Conservation (phyloP, 108 stramenopile species). For the Licmophora abbreviata region DNA sequence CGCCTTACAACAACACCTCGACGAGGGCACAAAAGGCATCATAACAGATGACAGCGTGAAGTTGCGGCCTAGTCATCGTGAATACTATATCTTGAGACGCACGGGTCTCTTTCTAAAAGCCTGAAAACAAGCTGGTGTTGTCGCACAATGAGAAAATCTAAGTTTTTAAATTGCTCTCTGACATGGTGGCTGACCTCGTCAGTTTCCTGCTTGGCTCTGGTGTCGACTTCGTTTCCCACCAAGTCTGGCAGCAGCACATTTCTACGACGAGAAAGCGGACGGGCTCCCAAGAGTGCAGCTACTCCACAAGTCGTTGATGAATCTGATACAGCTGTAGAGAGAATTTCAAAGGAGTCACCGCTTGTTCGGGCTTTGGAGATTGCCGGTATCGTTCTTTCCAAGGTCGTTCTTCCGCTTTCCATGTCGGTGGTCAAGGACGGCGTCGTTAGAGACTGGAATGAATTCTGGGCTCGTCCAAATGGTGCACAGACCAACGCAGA, state of each 20-base stretch:
- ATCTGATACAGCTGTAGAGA: no score
- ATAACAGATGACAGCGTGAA: no score
- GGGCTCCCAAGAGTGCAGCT: background rate
- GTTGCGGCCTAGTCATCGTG: no score
- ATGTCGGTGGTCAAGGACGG: conserved; percentile 6
- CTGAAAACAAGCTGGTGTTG: no score
- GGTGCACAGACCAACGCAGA: conserved; percentile 28
- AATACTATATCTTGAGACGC: no score
- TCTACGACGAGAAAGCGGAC: background rate
- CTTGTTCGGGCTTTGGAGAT: conserved; percentile 4
- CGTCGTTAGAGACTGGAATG: conserved; percentile 5
- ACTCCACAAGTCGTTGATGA: background rate
- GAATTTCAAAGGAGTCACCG: conserved; percentile 2
- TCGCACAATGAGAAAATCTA: no score
- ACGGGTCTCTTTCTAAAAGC: no score
- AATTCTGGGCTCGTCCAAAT: conserved; percentile 9
- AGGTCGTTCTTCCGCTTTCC: conserved; percentile 2
- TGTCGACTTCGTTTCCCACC: background rate
- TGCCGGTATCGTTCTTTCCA: background rate
- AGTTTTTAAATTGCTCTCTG: no score
- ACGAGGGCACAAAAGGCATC: no score
- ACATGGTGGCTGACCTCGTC: no score
- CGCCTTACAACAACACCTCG: no score
- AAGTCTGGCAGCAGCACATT: background rate
- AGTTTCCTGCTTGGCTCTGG: background rate